phyloP scores from a whole-genome alignment of 441 rosid genomes.

The Melastoma candidum region DNA sequence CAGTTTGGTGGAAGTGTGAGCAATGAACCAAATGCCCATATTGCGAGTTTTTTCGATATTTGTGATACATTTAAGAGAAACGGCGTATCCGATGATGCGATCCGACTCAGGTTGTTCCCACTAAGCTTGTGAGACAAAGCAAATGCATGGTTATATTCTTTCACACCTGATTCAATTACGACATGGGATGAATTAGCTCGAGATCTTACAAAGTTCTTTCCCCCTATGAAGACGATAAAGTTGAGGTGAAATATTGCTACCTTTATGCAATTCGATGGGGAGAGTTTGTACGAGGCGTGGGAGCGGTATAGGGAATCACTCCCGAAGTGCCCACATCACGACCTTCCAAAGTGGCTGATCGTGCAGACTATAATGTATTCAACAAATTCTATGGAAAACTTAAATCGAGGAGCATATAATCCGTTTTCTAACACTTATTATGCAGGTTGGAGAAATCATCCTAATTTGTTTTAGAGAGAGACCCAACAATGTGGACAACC shows the following conservation, averaged over 20 bases:
- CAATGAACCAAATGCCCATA: no score
- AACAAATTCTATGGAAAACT: no score
- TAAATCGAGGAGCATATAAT: neutral
- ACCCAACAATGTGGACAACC: neutral
- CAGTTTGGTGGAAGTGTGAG: no score
- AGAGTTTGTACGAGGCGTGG: slow-evolving; percentile 5
- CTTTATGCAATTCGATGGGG: neutral
- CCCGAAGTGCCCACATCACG: slow-evolving; percentile 2
- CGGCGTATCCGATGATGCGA: neutral
- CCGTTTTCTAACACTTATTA: neutral
- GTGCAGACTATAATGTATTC: neutral
- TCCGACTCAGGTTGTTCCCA: neutral
- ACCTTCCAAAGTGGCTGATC: neutral
- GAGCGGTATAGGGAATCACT: neutral
- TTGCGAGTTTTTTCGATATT: no score
- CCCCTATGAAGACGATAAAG: neutral
- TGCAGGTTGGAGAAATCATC: no score
- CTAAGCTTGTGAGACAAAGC: neutral
- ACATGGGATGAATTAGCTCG: neutral
- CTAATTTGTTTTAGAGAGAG: no score
- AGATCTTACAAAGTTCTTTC: slow-evolving; percentile 2
- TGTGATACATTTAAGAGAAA: neutral
- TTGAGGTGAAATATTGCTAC: neutral
- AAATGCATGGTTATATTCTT: neutral
- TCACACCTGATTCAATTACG: neutral